Evolutionary conservation across 75 land plant genomes (phyloP), one percentile per base, ranked within the genome.

Genomic region (Ceratopteris richardii): DNA sequence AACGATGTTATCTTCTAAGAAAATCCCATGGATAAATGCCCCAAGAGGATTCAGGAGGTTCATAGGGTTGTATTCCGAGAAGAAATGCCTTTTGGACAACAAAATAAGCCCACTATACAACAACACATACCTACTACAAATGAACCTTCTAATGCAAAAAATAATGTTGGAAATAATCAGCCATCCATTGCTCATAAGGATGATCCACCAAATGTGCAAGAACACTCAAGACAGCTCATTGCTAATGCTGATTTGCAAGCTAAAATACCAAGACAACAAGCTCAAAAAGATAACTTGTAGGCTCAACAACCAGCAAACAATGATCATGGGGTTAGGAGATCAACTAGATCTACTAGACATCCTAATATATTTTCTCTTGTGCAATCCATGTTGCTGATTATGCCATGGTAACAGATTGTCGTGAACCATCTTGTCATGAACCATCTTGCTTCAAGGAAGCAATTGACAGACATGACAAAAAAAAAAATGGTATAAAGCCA

Each of bases 341-440:
- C 50, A 14, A 18, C 50, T 17, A 5, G 50, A 21, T 5, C 50
- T 46, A 5, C 50, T 5, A 46, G 50, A 14, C 50, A 21, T 18
- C 50, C 18, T 4, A 21, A 46, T 21, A 46, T 5, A 14, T 46
- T 46, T 21, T 5, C 3, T 46, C 50, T 46, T 46, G 50, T 46
- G 50, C 50, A 5, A 2, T 6, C 2, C 3, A 46, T 46, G 50
- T 14, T n/a, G 50, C 50, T 46, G 50, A 46, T 46, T 46, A 18
- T 46, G 50, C 17, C 50, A 46, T 46, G 50, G 3, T 46, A 21
- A 46, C 12, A 5, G 14, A 46, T 21, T 21, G 50, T 46, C 13
- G 50, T 46, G 50, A 46, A 46, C 50, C 18, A 46, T 46, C 50
- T 5, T 46, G 50, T n/a, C n/a, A n/a, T n/a, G 50, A 46, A 46